Evolutionary conservation across 2,329 filamentous ascomycete genomes (phyloP), one percentile per base, ranked within the genome.

Genomic region (Aspergillus fumigatus): DNA sequence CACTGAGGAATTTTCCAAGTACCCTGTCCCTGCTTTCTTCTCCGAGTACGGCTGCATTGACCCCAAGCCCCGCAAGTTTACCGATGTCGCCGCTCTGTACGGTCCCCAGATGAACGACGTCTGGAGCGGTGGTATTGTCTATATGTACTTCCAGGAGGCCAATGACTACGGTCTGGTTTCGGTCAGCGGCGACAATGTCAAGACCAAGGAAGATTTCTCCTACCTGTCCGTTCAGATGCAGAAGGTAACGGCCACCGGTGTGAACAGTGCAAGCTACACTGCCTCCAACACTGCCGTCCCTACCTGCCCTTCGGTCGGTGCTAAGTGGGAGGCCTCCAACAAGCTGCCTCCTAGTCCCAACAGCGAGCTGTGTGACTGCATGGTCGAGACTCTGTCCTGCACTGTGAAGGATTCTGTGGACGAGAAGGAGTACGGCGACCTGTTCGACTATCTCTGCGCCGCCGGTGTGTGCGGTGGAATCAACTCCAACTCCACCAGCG

Each of bases 31-130:
- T 49, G 89, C 92, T 69, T 99, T 99, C 87, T 97, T 99, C 74
- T 94, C 94, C 63, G 94, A 99, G 79, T 99, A 99, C 71, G 94
- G 94, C 67, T 99, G 94, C 87, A 97, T 95, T 79, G 80, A 80
- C 48, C 81, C 77, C 71, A 80, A 82, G 47, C 85, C 83, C 59
- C 90, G 94, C 77, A 81, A 83, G 59, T 99, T 96, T 79, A 84
- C 89, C 59, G 95, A 99, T 74, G 92, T 96, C 47, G 80, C 78
- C 48, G 88, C 89, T 53, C 85, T 99, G 9, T 99, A 89, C 77
- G 86, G 87, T 53, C 72, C 81, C 58, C 72, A 92, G 59, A 99
- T 99, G 94, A 89, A 86, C 27, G 75, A 77, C 9, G 90, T 96
- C 70, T 94, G 94, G 85, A 95, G 90, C 55, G 94, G 94, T 67